Evolutionary conservation across 139 green algal species (phyloP), one percentile per base, ranked within the genome.

Genomic region (Spirogloea muscicola): DNA sequence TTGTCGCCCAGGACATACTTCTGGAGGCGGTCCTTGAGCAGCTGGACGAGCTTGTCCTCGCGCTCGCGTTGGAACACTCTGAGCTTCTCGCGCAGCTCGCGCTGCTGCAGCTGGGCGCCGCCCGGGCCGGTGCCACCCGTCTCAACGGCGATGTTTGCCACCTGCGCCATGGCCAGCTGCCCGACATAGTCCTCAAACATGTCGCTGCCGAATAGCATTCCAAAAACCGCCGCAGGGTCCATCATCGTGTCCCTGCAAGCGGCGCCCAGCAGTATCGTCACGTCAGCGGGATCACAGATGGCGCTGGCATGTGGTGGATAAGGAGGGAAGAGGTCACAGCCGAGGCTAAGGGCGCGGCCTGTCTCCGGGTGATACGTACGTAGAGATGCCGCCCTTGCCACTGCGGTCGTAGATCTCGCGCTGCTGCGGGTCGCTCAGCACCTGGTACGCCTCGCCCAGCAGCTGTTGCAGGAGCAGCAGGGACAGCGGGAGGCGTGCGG

Each of bases 401-500:
- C 33, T 38, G 7, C n/a, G 10, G 38, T 88, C 76, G 29, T 89
- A 96, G 46, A 80, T 80, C 21, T 77, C 64, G 0, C 91, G 82
- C 62, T 96, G 79, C 57, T 91, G 81, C 1, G 84, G 73, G 60
- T 92, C 90, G 57, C 79, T 80, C 60, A 97, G 83, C 40, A 96
- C 90, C 83, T 93, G 87, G 68, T 88, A 89, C 0, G 84, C 85
- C 33, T 82, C 72, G 37, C 65, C 75, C n/a, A 77, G 52, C 39
- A 43, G 60, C 86, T 98, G 93, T 18, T 48, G 10, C 25, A 58
- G 1, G 2, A 1, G 3, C 25, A 27, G 2, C 25, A 33, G 49
- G 49, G 1, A 27, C 25, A 1, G 49, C 2, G 49, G 3, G 2
- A 31, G 49, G 49, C n/a, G n/a, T n/a, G 49, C 10, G 16, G 49